phyloP scores from a whole-genome alignment of 257 asterid genomes.

The Solanum gandarillasii region DNA sequence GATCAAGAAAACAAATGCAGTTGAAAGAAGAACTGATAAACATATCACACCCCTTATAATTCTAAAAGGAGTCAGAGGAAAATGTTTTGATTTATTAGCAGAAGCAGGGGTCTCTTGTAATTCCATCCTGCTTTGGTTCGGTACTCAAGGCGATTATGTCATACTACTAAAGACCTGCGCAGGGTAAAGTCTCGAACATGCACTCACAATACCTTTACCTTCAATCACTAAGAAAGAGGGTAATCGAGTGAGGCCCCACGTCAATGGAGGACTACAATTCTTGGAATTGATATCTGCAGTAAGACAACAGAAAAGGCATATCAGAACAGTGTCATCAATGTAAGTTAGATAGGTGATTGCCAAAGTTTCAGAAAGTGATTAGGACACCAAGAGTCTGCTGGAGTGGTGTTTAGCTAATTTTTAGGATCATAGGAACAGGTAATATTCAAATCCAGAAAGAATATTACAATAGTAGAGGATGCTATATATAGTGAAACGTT shows the following conservation, averaged over 20 bases:
- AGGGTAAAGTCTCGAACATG: background rate
- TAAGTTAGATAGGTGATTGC: background rate
- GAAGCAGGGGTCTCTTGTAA: background rate
- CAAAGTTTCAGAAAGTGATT: background rate
- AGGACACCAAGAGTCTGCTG: background rate
- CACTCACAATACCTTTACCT: background rate
- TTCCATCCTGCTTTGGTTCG: background rate
- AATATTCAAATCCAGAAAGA: background rate
- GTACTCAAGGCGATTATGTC: background rate
- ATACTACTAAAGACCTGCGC: background rate
- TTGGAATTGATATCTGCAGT: background rate
- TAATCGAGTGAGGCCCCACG: background rate
- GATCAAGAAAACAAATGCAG: conserved; percentile 60
- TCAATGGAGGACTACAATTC: background rate
- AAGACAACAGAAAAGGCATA: background rate
- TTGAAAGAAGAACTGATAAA: conserved; percentile 32
- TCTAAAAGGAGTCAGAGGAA: conserved; percentile 43
- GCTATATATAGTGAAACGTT: background rate
- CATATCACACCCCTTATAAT: conserved; percentile 49
- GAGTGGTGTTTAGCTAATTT: background rate
- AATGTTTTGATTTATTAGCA: conserved; percentile 32
- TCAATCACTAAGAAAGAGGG: background rate
- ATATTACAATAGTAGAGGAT: background rate
- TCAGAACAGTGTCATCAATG: background rate
- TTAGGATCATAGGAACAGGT: background rate